phyloP scores from a whole-genome alignment of 164 flowering plant species.

The Echeveria elegans region DNA sequence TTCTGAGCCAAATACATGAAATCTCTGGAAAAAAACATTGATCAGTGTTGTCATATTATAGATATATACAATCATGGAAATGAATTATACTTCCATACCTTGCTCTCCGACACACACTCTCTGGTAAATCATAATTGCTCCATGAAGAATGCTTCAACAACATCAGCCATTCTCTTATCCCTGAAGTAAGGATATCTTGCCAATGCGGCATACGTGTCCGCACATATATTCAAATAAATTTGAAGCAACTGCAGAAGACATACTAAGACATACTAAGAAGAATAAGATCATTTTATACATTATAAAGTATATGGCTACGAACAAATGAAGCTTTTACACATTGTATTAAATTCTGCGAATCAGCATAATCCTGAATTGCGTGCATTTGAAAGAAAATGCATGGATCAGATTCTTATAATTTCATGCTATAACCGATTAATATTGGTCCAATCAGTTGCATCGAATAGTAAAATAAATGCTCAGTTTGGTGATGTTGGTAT shows the following conservation, averaged over 20 bases:
- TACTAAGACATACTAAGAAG: no score
- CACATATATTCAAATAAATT: slow-evolving; percentile 43
- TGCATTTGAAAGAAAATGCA: no score
- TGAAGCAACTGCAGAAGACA: slow-evolving; percentile 63
- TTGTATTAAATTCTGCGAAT: background rate
- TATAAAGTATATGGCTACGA: background rate
- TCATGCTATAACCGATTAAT: background rate
- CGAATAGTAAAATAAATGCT: background rate
- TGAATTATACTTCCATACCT: slow-evolving; percentile 36
- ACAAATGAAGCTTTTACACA: background rate
- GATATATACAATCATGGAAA: background rate
- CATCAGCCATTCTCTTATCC: slow-evolving; percentile 25
- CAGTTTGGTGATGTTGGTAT: background rate
- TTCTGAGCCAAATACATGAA: slow-evolving; percentile 43
- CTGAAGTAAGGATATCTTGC: slow-evolving; percentile 25
- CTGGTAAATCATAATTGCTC: slow-evolving; percentile 49
- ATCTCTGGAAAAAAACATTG: slow-evolving; percentile 39
- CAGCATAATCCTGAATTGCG: no score
- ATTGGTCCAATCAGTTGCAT: background rate
- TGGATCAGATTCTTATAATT: background rate
- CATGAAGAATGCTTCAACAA: slow-evolving; percentile 42
- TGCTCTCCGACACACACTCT: slow-evolving; percentile 44
- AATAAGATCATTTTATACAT: background rate
- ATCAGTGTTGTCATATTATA: background rate
- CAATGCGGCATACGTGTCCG: slow-evolving; percentile 36